Evolutionary conservation across 2,329 filamentous ascomycete genomes (phyloP).

Genomic region (Fusarium hainanense): DNA sequence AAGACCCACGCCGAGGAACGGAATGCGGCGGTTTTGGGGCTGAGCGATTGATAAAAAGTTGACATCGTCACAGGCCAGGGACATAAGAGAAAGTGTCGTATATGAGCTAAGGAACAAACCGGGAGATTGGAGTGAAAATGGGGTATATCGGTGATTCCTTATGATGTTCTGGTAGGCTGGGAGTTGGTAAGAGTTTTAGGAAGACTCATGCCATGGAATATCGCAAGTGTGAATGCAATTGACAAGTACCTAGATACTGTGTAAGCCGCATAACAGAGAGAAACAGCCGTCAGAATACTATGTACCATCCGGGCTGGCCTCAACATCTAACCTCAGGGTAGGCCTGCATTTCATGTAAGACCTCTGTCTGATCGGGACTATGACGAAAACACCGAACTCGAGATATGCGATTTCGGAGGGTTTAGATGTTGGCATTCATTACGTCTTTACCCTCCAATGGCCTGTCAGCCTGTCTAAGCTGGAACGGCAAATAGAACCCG

Average conservation of each 20-base stretch:
- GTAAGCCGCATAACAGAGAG: not conserved
- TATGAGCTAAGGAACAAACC: conserved; percentile 39
- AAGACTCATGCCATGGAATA: not conserved
- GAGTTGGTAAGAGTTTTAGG: not conserved
- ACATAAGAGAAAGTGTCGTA: conserved; percentile 20
- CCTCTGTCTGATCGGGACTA: not conserved
- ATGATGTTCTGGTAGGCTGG: not conserved
- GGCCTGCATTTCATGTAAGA: not conserved
- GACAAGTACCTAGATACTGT: not conserved
- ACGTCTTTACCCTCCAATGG: not conserved
- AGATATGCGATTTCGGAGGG: not conserved
- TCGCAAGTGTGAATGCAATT: not conserved
- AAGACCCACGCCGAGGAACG: conserved; percentile 44
- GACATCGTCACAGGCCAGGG: conserved; percentile 28
- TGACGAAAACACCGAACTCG: not conserved
- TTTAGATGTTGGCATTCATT: not conserved
- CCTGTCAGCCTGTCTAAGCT: not conserved
- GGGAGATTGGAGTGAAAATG: conserved; percentile 19
- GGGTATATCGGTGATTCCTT: conserved; percentile 30
- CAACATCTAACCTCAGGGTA: not conserved
- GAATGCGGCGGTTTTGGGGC: conserved; percentile 31
- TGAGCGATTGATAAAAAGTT: conserved; percentile 33
- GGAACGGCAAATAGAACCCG: conserved; percentile 17
- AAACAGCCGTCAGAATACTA: not conserved
- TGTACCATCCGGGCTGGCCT: not conserved